Percentiles rank a stretch among this genome's conserved stretches.
phyloP scores from a whole-genome alignment of 306 rosid genomes.

The Malus fusca region DNA sequence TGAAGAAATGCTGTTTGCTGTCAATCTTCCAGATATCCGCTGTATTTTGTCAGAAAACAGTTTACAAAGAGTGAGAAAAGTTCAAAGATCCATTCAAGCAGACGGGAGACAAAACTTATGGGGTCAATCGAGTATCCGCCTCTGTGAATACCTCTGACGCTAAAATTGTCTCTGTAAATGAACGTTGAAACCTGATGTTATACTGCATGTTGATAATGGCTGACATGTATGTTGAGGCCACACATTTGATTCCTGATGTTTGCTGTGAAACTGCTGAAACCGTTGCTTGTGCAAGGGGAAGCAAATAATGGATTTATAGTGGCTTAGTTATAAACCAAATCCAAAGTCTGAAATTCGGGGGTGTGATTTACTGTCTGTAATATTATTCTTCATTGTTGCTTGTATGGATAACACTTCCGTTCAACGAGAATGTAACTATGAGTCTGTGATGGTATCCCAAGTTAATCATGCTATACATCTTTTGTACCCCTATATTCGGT shows the following conservation, averaged over 20 bases:
- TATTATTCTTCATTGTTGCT: neutral
- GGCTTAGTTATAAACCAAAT: too few species aligned
- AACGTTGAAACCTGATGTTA: neutral
- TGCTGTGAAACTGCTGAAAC: neutral
- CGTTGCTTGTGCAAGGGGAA: neutral
- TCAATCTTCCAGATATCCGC: neutral
- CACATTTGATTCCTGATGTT: neutral
- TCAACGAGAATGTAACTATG: neutral
- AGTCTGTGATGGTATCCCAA: neutral
- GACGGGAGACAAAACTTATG: neutral
- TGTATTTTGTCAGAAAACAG: constrained; percentile 1
- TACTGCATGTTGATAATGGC: neutral
- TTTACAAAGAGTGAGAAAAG: neutral
- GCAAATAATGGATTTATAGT: neutral
- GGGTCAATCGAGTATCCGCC: neutral
- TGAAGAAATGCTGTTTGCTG: neutral
- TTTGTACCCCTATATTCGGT: too few species aligned
- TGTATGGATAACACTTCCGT: neutral
- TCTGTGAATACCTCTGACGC: neutral
- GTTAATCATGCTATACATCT: neutral
- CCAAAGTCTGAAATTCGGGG: too few species aligned
- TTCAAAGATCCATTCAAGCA: neutral
- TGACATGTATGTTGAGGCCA: neutral
- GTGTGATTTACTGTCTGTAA: neutral
- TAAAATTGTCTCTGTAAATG: neutral